Evolutionary conservation across 2,329 filamentous ascomycete genomes (phyloP).

Genomic region (Chaetothyriales sp.): DNA sequence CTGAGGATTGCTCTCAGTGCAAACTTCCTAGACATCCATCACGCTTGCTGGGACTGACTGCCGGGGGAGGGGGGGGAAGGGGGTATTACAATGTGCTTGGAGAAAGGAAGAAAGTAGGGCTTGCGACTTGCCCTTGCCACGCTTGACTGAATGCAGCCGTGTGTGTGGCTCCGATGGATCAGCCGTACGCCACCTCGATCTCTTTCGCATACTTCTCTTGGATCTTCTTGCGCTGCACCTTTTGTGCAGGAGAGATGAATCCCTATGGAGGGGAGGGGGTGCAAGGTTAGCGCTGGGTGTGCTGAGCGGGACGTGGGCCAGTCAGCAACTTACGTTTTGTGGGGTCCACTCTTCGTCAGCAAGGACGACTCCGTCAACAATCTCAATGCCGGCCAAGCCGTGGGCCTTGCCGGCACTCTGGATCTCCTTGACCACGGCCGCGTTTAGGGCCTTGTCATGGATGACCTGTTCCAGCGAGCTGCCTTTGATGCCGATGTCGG

Average conservation of each 20-base stretch:
- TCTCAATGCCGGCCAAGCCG: conserved; percentile 58
- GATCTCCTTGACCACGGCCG: conserved; percentile 56
- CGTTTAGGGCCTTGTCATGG: conserved; percentile 50
- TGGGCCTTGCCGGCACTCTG: conserved; percentile 50
- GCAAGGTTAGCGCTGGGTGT: conserved; percentile 2
- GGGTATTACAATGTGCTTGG: too few species aligned
- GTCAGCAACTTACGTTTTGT: conserved; percentile 45
- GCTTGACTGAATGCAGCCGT: neutral
- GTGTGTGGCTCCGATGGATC: neutral
- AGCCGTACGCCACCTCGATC: conserved; percentile 47
- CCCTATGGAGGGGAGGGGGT: too few species aligned
- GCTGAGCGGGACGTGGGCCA: too few species aligned
- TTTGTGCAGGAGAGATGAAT: conserved; percentile 56
- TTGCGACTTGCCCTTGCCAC: neutral
- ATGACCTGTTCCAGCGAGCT: conserved; percentile 55
- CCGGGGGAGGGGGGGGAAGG: too few species aligned
- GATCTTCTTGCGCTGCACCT: conserved; percentile 58
- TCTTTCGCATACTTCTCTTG: conserved; percentile 48
- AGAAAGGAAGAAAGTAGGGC: too few species aligned
- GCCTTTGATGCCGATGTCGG: conserved; percentile 48
- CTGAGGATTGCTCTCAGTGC: too few species aligned
- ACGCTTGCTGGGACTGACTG: too few species aligned
- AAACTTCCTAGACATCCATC: too few species aligned
- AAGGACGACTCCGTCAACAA: conserved; percentile 61
- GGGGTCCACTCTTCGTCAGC: conserved; percentile 83